Conservation (phyloP, 345 rosid species). For the Arabidopsis thaliana region DNA sequence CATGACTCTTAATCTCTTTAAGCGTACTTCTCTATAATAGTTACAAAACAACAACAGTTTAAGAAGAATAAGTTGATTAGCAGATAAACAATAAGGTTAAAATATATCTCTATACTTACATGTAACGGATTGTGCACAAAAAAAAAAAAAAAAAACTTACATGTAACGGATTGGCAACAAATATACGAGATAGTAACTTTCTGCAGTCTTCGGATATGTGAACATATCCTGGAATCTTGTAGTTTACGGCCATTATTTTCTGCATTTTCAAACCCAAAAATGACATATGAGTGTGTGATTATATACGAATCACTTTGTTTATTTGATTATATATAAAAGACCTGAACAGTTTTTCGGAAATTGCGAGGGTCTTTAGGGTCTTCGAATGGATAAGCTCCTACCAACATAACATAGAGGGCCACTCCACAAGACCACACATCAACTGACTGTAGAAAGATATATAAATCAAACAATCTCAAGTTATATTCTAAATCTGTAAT, state of each 20-base stretch:
- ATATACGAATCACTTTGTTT: not conserved
- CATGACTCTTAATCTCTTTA: constrained; percentile 63
- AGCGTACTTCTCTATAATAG: constrained; percentile 61
- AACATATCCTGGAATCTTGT: constrained; percentile 84
- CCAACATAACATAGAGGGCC: constrained; percentile 81
- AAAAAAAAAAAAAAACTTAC: not conserved
- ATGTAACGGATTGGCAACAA: constrained; percentile 74
- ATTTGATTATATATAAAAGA: not conserved
- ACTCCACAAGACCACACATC: constrained; percentile 94
- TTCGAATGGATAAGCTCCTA: constrained; percentile 86
- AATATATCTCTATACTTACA: constrained; percentile 7
- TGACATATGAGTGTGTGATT: not conserved
- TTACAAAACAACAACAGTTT: not conserved
- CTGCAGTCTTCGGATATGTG: constrained; percentile 75
- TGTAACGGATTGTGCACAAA: constrained; percentile 53
- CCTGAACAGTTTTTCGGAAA: constrained; percentile 75
- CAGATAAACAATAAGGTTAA: too few relatives aligned
- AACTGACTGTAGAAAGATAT: constrained; percentile 52
- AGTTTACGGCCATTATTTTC: constrained; percentile 85
- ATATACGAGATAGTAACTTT: constrained; percentile 73
- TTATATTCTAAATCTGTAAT: not conserved
- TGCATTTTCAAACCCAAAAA: constrained; percentile 44
- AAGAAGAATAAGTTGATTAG: not conserved
- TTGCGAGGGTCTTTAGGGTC: constrained; percentile 73
- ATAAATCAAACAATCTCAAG: not conserved